A percentile compares a stretch with the other conserved stretches of the same genome.
These are phyloP conservation scores for Saturnispora dispora DNA, from an alignment of 805 yeast species.

Conservation along the genomic window DNA sequence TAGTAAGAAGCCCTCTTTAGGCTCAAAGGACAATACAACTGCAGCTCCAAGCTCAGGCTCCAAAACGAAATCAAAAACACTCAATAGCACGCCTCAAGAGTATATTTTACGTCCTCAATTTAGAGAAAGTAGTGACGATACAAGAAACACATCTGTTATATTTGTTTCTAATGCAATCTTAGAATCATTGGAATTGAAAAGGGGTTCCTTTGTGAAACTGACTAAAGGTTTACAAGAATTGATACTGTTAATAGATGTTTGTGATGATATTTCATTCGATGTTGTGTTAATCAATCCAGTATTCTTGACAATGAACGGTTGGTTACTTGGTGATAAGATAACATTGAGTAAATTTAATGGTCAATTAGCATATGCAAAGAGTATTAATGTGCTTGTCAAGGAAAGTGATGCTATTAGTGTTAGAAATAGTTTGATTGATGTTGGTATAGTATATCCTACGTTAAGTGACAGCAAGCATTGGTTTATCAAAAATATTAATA, in stretches of 20 bases:
- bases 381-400: constrained; percentile 8
- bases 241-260: constrained; percentile 11
- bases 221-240: constrained; percentile 19
- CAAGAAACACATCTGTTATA: constrained; percentile 14
- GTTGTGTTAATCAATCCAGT: constrained; percentile 21
- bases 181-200: constrained; percentile 16
- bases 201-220: constrained; percentile 22
- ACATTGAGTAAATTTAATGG: constrained; percentile 35
- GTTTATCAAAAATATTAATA: not conserved
- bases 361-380: constrained; percentile 39
- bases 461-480: constrained; percentile 3
- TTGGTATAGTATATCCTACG: constrained; percentile 57
- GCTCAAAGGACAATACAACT: constrained; percentile 1
- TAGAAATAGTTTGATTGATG: constrained; percentile 38
- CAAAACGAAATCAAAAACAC: constrained; percentile 11
- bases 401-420: constrained; percentile 22
- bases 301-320: constrained; percentile 16
- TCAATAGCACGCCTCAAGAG: constrained; percentile 17
- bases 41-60: constrained; percentile 6
- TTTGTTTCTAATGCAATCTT: constrained; percentile 21
- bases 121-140: not conserved
- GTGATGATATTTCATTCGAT: constrained; percentile 21
- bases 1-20: constrained; percentile 11
- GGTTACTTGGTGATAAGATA: constrained; percentile 26
- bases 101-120: constrained; percentile 23